These are phyloP conservation scores for Fonsecaea pedrosoi DNA, from an alignment of 2,329 filamentous ascomycete species.

Conservation along the genomic window DNA sequence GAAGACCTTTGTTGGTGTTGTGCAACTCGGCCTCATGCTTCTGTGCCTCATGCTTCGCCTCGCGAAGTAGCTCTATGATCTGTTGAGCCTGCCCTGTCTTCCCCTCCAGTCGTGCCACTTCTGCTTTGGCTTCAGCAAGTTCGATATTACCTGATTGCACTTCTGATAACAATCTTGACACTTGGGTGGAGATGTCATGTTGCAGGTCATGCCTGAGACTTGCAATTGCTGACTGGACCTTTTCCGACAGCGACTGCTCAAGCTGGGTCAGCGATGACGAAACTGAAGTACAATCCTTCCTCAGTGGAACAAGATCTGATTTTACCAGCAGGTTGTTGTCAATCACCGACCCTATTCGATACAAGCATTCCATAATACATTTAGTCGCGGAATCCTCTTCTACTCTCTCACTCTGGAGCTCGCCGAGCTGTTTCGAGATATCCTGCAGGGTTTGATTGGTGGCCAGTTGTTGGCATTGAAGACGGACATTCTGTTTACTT, in stretches of 20 bases:
- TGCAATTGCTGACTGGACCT: conserved; percentile 9
- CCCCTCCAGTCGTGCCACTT: conserved; percentile 13
- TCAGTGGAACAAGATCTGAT: conserved; percentile 14
- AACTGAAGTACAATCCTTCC: conserved; percentile 1
- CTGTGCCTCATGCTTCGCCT: conserved; percentile 16
- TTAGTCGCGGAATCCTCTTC: background rate
- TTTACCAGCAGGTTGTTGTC: conserved; percentile 16
- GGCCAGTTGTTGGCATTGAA: conserved; percentile 2
- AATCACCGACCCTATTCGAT: conserved; percentile 7
- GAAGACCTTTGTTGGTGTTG: conserved; percentile 1
- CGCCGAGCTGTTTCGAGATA: conserved; percentile 6
- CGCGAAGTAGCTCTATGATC: conserved; percentile 15
- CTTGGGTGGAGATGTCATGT: conserved; percentile 4
- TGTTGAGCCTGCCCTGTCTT: conserved; percentile 10
- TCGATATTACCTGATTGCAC: conserved; percentile 10
- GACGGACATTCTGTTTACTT: conserved; percentile 16
- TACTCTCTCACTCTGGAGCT: background rate
- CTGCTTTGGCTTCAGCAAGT: conserved; percentile 14
- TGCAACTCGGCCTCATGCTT: conserved; percentile 2
- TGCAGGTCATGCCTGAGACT: conserved; percentile 17
- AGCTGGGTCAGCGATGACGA: conserved; percentile 1
- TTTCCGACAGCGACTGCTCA: conserved; percentile 5
- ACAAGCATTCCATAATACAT: conserved; percentile 7
- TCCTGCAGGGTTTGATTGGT: conserved; percentile 11
- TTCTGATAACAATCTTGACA: conserved; percentile 1